A percentile compares a stretch with the other conserved stretches of the same genome.
Evolutionary conservation across 305 asterid genomes (phyloP).

Genomic region (Fraxinus sp.): DNA sequence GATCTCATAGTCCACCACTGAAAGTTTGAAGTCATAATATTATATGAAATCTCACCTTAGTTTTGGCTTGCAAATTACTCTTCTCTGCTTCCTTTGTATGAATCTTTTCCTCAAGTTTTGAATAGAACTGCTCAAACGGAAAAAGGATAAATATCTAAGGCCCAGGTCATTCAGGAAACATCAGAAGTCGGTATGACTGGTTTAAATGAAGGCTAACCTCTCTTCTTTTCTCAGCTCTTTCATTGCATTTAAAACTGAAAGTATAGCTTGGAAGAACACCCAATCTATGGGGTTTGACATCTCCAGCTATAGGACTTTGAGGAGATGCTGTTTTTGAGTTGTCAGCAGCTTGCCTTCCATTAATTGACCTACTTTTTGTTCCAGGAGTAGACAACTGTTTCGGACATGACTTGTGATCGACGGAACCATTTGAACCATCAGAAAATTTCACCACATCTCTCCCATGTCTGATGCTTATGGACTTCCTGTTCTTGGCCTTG

Average conservation of each 20-base stretch:
- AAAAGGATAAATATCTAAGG: conserved; percentile 17
- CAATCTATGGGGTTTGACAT: conserved; percentile 51
- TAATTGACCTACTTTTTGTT: conserved; percentile 46
- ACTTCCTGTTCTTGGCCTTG: conserved; percentile 45
- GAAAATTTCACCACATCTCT: conserved; percentile 39
- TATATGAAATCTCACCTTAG: conserved; percentile 46
- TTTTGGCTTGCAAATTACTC: conserved; percentile 66
- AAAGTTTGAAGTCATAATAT: not conserved
- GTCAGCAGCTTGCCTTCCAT: conserved; percentile 37
- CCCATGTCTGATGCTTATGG: conserved; percentile 35
- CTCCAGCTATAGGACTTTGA: conserved; percentile 64
- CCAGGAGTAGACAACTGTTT: conserved; percentile 33
- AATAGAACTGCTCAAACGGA: conserved; percentile 55
- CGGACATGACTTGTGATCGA: conserved; percentile 37
- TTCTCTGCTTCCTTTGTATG: conserved; percentile 88
- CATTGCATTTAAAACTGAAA: conserved; percentile 85
- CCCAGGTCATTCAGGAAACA: conserved; percentile 14
- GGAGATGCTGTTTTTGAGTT: conserved; percentile 32
- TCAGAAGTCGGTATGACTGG: not conserved
- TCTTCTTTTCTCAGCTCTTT: conserved; percentile 89
- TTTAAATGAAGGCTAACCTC: conserved; percentile 59
- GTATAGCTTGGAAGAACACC: conserved; percentile 74
- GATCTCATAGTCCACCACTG: not conserved
- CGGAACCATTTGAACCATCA: conserved; percentile 51
- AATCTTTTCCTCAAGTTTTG: conserved; percentile 90